Conservation (phyloP, 306 rosid genomes). For the Lathyrus tuberosus region DNA sequence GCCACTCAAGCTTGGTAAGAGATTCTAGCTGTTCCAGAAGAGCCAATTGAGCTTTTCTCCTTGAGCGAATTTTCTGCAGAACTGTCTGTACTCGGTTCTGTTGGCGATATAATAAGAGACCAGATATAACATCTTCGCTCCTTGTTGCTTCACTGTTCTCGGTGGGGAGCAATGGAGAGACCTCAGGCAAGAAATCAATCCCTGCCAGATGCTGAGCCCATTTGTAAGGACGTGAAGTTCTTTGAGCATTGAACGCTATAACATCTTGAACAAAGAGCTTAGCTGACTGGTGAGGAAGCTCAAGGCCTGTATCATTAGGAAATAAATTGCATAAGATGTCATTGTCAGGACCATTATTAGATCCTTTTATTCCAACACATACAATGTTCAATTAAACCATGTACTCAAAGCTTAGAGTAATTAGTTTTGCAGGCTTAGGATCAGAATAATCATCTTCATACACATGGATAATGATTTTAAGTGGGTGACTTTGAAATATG, state of each 20-base stretch:
- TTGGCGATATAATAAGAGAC: conserved; percentile 83
- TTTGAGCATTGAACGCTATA: conserved; percentile 56
- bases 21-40: conserved; percentile 90
- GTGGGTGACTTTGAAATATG: conserved; percentile 76
- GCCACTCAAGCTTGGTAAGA: conserved; percentile 87
- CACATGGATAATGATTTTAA: conserved; percentile 69
- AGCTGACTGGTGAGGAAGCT: conserved; percentile 96
- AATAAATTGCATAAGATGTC: conserved; percentile 86
- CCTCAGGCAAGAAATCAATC: conserved; percentile 90
- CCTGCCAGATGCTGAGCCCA: conserved; percentile 99
- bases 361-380: conserved; percentile 87
- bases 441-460: conserved; percentile 71
- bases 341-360: conserved; percentile 66
- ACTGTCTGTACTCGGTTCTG: conserved; percentile 83
- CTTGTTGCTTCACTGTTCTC: conserved; percentile 53
- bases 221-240: conserved; percentile 88
- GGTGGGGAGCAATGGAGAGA: conserved; percentile 69
- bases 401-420: conserved; percentile 82
- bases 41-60: conserved; percentile 92
- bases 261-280: conserved; percentile 70
- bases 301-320: conserved; percentile 92
- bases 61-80: conserved; percentile 77
- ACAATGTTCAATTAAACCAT: conserved; percentile 80
- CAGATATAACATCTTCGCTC: conserved; percentile 64
- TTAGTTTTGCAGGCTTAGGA: conserved; percentile 64